These are phyloP conservation scores for Verticillium nubilum DNA, from an alignment of 2,329 filamentous ascomycete genomes.

Conservation along the genomic window DNA sequence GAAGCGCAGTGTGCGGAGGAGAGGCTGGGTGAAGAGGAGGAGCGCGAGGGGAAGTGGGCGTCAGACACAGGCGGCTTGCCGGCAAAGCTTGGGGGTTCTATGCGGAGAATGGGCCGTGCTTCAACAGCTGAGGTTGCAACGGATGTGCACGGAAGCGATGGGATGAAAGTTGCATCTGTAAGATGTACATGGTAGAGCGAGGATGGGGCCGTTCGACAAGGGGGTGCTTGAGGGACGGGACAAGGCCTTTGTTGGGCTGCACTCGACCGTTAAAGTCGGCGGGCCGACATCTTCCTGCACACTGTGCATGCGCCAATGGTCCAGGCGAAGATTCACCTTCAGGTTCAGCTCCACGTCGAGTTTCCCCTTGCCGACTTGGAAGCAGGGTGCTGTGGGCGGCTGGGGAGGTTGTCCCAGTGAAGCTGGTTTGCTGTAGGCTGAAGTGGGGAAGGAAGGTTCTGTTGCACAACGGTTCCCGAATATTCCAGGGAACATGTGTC, in stretches of 20 bases:
- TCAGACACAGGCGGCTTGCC: neutral
- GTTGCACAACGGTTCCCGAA: neutral
- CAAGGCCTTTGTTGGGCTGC: neutral
- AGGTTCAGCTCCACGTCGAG: neutral
- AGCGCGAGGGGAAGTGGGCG: neutral
- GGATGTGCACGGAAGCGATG: neutral
- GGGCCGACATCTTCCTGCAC: neutral
- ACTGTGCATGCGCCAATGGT: neutral
- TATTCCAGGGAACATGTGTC: too few relatives aligned
- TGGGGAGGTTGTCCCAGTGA: neutral
- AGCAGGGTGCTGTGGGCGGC: neutral
- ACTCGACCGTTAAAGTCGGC: neutral
- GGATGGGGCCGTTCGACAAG: neutral
- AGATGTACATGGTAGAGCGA: neutral
- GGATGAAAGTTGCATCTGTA: neutral
- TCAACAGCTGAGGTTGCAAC: neutral
- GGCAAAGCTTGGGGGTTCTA: neutral
- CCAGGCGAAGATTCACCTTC: neutral
- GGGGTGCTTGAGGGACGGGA: neutral
- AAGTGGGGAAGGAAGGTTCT: neutral
- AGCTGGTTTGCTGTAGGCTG: neutral
- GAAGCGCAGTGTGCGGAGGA: neutral
- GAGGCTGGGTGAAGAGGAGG: neutral
- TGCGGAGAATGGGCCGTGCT: neutral
- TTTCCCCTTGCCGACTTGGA: neutral